Evolutionary conservation across 805 yeast genomes (phyloP), one percentile per base, ranked within the genome.

Genomic region (Pichia occidentalis): DNA sequence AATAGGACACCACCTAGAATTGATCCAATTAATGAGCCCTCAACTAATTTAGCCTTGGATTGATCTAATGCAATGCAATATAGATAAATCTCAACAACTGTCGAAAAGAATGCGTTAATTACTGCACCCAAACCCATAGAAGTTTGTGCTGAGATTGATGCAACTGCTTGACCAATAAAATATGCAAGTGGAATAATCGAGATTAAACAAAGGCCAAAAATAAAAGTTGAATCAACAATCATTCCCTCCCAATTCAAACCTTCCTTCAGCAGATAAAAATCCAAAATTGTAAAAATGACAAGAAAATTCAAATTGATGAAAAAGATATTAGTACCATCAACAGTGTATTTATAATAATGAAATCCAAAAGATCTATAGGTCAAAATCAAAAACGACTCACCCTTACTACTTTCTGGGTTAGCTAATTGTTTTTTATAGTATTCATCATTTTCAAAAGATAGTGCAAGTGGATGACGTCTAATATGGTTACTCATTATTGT

Each of bases 91-190:
- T 92, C 98, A 6, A 92, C 97, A 34, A 92, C 73, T 0, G 98
- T 88, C 2, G 97, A 88, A 68, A 92, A 92, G 53, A 92, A 90
- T 1, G 98, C 98, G 59, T 92, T 92, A 51, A 92, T 87, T 0
- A 88, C 96, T 1, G 98, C 98, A 65, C 97, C 97, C 43, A 92
- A 78, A 21, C 97, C 97, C 98, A 92, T 92, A 0, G 97, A 88
- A 1, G 97, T 85, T 63, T 92, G 98, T 0, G 98, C 97, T 6
- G 95, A 84, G 42, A 92, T 92, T 2, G 97, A 88, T 0, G 98
- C 98, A n/a, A 92, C 98, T 5, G 97, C 97, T 60, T 90, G 97
- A 4, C 98, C 98, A 50, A 92, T 88, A 61, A 87, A 92, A 56
- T 92, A 90, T 0, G 98, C 97, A 48, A 92, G 67, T 6, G 98